Percentiles rank a stretch among this genome's conserved stretches.
Conservation (phyloP, 305 asterid species). For the Fraxinus sp. region DNA sequence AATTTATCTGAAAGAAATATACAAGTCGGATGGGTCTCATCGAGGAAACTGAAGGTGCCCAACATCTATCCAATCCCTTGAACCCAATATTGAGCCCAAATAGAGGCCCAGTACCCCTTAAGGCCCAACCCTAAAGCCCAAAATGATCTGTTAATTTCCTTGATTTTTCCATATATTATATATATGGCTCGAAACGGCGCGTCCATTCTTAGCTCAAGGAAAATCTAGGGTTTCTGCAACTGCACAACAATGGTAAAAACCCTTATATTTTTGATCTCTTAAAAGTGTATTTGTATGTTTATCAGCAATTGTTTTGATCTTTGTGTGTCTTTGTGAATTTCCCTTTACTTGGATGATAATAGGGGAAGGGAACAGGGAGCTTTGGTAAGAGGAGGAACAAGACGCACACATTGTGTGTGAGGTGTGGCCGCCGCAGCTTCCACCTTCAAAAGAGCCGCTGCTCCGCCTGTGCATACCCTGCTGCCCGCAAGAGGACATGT, state of each 20-base stretch:
- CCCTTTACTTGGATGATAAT: slow-evolving; percentile 1
- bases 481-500: slow-evolving; percentile 69
- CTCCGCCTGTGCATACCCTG: slow-evolving; percentile 70
- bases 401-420: slow-evolving; percentile 72
- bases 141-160: neutral
- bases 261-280: neutral
- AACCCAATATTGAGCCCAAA: slow-evolving; percentile 6
- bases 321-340: slow-evolving; percentile 8
- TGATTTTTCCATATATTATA: neutral
- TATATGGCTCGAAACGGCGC: slow-evolving; percentile 26
- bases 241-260: slow-evolving; percentile 32
- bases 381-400: slow-evolving; percentile 76
- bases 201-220: neutral
- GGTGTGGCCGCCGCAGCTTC: slow-evolving; percentile 83
- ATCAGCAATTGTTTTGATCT: neutral
- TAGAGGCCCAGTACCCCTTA: neutral
- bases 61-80: neutral
- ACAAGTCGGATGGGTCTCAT: neutral
- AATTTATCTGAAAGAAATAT: neutral
- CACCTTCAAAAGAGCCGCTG: slow-evolving; percentile 74
- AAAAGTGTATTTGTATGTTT: neutral
- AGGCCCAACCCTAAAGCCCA: slow-evolving; percentile 31
- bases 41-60: neutral
- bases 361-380: slow-evolving; percentile 75
- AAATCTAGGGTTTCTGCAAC: slow-evolving; percentile 36